phyloP scores from a whole-genome alignment of 1,284 basidiomycete species.

The Leccinum pallidistipes region DNA sequence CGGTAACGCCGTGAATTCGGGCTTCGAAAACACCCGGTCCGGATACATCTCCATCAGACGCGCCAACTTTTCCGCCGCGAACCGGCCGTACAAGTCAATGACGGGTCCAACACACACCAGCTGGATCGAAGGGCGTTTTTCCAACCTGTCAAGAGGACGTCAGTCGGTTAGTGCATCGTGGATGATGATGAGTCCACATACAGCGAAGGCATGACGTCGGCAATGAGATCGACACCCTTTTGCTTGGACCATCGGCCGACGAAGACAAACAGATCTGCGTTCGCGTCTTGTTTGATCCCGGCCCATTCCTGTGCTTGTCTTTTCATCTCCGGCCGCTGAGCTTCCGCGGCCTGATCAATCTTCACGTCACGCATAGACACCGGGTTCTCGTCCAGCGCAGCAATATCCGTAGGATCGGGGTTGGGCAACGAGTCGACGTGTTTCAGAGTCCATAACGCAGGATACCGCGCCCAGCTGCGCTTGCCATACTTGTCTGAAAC shows the following conservation, averaged over 20 bases:
- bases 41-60: slow-evolving; percentile 94
- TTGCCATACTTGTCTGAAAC: slow-evolving; percentile 97
- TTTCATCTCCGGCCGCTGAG: slow-evolving; percentile 85
- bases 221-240: slow-evolving; percentile 93
- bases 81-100: slow-evolving; percentile 91
- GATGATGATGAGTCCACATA: slow-evolving; percentile 40
- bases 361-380: slow-evolving; percentile 70
- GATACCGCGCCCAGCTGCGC: slow-evolving; percentile 92
- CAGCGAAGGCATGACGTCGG: slow-evolving; percentile 88
- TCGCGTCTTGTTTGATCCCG: slow-evolving; percentile 84
- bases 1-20: slow-evolving; percentile 91
- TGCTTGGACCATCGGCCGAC: slow-evolving; percentile 97
- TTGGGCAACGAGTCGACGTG: slow-evolving; percentile 94
- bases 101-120: slow-evolving; percentile 89
- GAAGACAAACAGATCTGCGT: slow-evolving; percentile 90
- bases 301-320: slow-evolving; percentile 94
- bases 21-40: slow-evolving; percentile 89
- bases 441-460: slow-evolving; percentile 91
- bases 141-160: slow-evolving; percentile 49
- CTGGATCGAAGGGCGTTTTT: slow-evolving; percentile 85
- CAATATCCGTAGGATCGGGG: slow-evolving; percentile 91
- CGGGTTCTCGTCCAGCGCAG: slow-evolving; percentile 81
- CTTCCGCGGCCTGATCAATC: slow-evolving; percentile 81
- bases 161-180: slow-evolving; percentile 12
- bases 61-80: slow-evolving; percentile 89